These are phyloP conservation scores for Aegilops umbellulata DNA, from an alignment of 176 grass and related monocot genomes.

Conservation along the genomic window DNA sequence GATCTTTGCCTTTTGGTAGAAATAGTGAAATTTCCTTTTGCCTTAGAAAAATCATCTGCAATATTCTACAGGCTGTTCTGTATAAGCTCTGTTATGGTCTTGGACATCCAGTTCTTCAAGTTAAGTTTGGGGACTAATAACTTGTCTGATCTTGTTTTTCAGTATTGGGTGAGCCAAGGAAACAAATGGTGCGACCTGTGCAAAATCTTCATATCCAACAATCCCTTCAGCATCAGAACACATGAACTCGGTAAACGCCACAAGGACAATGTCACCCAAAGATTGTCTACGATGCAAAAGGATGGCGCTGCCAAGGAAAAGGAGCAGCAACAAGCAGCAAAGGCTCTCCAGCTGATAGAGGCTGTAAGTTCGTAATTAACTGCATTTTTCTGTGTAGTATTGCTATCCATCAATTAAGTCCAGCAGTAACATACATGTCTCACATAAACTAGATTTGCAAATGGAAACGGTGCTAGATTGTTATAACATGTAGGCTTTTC, in stretches of 20 bases:
- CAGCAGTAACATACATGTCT: neutral
- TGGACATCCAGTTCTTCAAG: neutral
- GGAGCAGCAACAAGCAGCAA: conserved; percentile 69
- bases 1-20: neutral
- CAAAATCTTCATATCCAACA: conserved; percentile 87
- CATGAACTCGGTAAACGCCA: conserved; percentile 96
- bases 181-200: conserved; percentile 98
- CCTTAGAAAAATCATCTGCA: neutral
- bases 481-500: neutral
- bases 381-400: neutral
- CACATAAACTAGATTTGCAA: neutral
- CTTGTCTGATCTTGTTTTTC: conserved; percentile 39
- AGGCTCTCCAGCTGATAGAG: conserved; percentile 88
- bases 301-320: conserved; percentile 79
- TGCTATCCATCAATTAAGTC: neutral
- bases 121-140: neutral
- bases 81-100: neutral
- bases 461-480: neutral
- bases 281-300: conserved; percentile 78
- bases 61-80: neutral
- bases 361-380: conserved; percentile 43
- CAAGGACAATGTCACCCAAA: conserved; percentile 88
- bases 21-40: neutral
- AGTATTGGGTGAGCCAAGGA: conserved; percentile 99
- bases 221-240: conserved; percentile 79